Evolutionary conservation across 148 eudicot genomes (phyloP), one percentile per base, ranked within the genome.

Genomic region (Amaranthus palmeri): DNA sequence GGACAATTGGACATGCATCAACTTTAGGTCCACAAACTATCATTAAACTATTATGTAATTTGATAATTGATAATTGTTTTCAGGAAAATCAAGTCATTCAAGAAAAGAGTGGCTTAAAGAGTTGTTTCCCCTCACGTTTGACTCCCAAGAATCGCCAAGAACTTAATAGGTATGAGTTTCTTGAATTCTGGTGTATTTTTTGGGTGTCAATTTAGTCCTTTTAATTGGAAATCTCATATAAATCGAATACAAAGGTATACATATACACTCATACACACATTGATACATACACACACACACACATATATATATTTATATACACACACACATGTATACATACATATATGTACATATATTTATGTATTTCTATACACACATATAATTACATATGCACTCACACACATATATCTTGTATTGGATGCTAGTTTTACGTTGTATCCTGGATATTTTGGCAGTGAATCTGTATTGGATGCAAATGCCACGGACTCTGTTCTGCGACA

Each of bases 31-130:
- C 65, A 54, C 63, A 69, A 43, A 8, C 41, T 63, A 8, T 46
- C 12, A 10, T 63, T 12, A 41, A 15, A 62, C 47, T 43, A 0
- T 65, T 59, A 41, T 52, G 60, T 79, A 8, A 67, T 36, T 53
- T 51, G 70, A 65, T 70, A 59, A 57, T 40, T n/a, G n/a, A n/a
- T n/a, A n/a, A n/a, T 67, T 42, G 8, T 36, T 54, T 67, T 76
- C 83, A 85, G 90, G 93, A 80, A 78, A 77, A 71, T 78, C 66
- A 73, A 71, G 74, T 55, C 10, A 47, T 60, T 17, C 84, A 87
- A 69, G 81, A 76, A 51, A 74, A 56, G 54, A 78, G 74, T 17
- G 73, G 17, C 14, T 61, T 81, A 40, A 89, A 86, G 73, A 81
- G 74, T 79, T 82, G 84, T 54, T 71, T 77, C 73, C 58, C 81